Evolutionary conservation across 148 eudicot species (phyloP).

Genomic region (Camellia granthamiana): DNA sequence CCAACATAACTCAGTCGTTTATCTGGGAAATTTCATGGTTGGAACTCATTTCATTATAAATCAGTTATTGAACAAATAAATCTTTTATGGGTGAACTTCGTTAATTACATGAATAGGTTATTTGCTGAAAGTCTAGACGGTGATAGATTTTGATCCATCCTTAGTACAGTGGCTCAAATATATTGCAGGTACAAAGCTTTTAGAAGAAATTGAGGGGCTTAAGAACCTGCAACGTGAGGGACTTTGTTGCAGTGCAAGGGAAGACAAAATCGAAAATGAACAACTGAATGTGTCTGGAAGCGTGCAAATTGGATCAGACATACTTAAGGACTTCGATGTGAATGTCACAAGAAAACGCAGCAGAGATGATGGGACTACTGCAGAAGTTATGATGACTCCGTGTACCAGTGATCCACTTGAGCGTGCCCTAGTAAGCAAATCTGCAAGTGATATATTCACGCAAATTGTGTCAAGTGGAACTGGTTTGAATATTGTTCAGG

Average conservation of each 20-base stretch:
- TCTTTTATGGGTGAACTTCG: background rate
- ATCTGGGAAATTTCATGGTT: background rate
- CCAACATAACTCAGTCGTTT: background rate
- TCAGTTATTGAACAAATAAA: background rate
- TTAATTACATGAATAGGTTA: background rate
- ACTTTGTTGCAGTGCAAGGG: slow-evolving; percentile 22
- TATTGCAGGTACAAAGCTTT: slow-evolving; percentile 49
- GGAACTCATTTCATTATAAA: background rate
- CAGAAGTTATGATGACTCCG: slow-evolving; percentile 24
- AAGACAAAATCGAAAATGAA: slow-evolving; percentile 20
- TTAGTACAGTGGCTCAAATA: slow-evolving; percentile 5
- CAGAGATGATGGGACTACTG: slow-evolving; percentile 27
- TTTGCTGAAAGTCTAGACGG: background rate
- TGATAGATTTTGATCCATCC: background rate
- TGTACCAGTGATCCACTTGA: slow-evolving; percentile 16
- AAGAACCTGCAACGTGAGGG: slow-evolving; percentile 36
- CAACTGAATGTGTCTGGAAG: slow-evolving; percentile 23
- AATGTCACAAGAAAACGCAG: slow-evolving; percentile 52
- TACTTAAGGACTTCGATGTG: slow-evolving; percentile 16
- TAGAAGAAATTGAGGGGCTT: slow-evolving; percentile 51
- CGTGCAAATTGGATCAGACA: slow-evolving; percentile 32
- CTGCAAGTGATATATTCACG: slow-evolving; percentile 22
- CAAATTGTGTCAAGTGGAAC: slow-evolving; percentile 5
- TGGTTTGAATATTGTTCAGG: slow-evolving; percentile 20
- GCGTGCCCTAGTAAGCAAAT: slow-evolving; percentile 15